Evolutionary conservation across 2,329 filamentous ascomycete species (phyloP), one percentile per base, ranked within the genome.

Genomic region (Lachnellula arida): DNA sequence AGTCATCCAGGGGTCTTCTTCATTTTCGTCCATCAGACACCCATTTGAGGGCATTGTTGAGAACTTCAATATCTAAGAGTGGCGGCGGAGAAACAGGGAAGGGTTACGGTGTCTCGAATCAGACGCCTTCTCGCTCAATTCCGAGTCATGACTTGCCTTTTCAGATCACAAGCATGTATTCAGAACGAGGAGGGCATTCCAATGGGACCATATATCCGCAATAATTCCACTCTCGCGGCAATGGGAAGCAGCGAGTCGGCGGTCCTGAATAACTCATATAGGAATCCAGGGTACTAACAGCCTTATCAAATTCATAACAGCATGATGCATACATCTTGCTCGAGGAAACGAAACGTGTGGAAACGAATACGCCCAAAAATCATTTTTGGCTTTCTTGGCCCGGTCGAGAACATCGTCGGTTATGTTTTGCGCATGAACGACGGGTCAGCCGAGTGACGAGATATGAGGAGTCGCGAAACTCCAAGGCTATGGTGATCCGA

Each of bases 401-500:
- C 28, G 50, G 54, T 52, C 54, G 44, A 59, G 54, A 56, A 51
- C 44, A n/a, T 49, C 34, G 48, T 51, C 46, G 49, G 43, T 42
- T 51, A 34, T 40, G 5, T 40, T 46, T 52, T 54, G 48, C 44
- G 54, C 51, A 54, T 54, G 57, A 44, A 56, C 49, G 22, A 32
- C 35, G 49, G 51, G 54, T 56, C 57, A 56, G 54, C 48, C 57
- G 48, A 53, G 43, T 55, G 39, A 49, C 6, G 52, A 44, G 25
- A 46, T 25, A 25, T 28, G 17, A 44, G 53, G 17, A 46, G 40
- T 32, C 19, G 23, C 32, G 44, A 46, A 17, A 46, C 25, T 5
- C 37, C 14, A 46, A 22, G 25, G 23, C 23, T 28, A 52, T 28
- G 28, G 11, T 23, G 49, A 52, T 46, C 42, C 39, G 12, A 52